These are phyloP conservation scores for Colletotrichum gigasporum DNA, from an alignment of 2,329 filamentous ascomycete species.

Conservation along the genomic window DNA sequence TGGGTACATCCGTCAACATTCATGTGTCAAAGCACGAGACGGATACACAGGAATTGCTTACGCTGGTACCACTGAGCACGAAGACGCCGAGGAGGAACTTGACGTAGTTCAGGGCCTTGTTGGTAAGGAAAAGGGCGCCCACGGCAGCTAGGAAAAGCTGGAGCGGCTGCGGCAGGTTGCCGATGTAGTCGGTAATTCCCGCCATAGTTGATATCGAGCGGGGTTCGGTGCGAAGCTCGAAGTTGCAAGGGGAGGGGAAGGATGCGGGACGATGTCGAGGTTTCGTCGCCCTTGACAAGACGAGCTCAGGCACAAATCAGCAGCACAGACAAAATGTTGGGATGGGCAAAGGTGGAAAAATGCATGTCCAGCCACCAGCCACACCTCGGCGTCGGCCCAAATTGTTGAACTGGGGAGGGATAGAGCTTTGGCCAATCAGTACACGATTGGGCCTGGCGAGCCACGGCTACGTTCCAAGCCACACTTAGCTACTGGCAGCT, in stretches of 20 bases:
- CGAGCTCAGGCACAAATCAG: neutral
- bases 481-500: neutral
- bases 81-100: slow-evolving; percentile 74
- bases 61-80: slow-evolving; percentile 70
- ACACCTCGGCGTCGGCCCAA: slow-evolving; percentile 23
- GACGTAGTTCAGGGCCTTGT: slow-evolving; percentile 66
- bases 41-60: slow-evolving; percentile 46
- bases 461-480: neutral
- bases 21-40: neutral
- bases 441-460: neutral
- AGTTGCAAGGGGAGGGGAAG: neutral
- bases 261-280: neutral
- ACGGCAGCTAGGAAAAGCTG: slow-evolving; percentile 60
- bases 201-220: slow-evolving; percentile 10
- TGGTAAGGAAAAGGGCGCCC: slow-evolving; percentile 68
- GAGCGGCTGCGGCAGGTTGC: slow-evolving; percentile 52
- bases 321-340: slow-evolving; percentile 30
- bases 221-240: neutral
- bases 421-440: slow-evolving; percentile 3
- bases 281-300: neutral
- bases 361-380: slow-evolving; percentile 13
- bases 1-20: slow-evolving; percentile 32
- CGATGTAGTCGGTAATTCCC: slow-evolving; percentile 43
- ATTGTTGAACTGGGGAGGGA: slow-evolving; percentile 14
- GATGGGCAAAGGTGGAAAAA: slow-evolving; percentile 23